These are phyloP conservation scores for Microcyclospora tardicrescens DNA, from an alignment of 2,329 filamentous ascomycete genomes.

Conservation along the genomic window DNA sequence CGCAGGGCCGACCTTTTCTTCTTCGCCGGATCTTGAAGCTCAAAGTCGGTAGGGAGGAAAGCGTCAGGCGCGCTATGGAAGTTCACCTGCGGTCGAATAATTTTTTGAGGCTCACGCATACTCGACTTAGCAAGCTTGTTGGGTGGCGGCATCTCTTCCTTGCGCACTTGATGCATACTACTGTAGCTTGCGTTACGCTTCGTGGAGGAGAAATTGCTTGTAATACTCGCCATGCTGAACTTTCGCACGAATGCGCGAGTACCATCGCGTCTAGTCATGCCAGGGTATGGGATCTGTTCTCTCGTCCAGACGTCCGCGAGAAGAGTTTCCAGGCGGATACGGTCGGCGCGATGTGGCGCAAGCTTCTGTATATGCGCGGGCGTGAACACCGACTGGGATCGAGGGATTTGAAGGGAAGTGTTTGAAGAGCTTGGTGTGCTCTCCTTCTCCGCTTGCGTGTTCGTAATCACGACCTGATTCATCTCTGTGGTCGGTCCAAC, in stretches of 20 bases:
- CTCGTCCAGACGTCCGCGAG: conserved; percentile 75
- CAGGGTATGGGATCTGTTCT: conserved; percentile 67
- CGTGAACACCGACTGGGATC: conserved; percentile 70
- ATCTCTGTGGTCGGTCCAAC: conserved; percentile 54
- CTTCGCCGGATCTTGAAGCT: conserved; percentile 21
- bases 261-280: conserved; percentile 48
- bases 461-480: conserved; percentile 73
- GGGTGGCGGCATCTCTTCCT: conserved; percentile 17
- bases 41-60: conserved; percentile 37
- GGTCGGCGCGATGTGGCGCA: conserved; percentile 59
- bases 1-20: conserved; percentile 17
- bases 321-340: conserved; percentile 60
- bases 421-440: conserved; percentile 30
- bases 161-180: conserved; percentile 20
- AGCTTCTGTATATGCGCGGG: conserved; percentile 56
- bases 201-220: conserved; percentile 61
- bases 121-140: neutral
- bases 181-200: conserved; percentile 53
- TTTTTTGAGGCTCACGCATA: neutral
- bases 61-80: conserved; percentile 36
- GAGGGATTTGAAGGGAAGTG: conserved; percentile 47
- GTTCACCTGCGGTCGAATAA: conserved; percentile 23
- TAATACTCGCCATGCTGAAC: conserved; percentile 68
- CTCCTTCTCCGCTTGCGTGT: conserved; percentile 59
- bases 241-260: conserved; percentile 63